Base-by-base conservation (phyloP, 2,329 filamentous ascomycete species). In the Paecilomyces sp. region DNA sequence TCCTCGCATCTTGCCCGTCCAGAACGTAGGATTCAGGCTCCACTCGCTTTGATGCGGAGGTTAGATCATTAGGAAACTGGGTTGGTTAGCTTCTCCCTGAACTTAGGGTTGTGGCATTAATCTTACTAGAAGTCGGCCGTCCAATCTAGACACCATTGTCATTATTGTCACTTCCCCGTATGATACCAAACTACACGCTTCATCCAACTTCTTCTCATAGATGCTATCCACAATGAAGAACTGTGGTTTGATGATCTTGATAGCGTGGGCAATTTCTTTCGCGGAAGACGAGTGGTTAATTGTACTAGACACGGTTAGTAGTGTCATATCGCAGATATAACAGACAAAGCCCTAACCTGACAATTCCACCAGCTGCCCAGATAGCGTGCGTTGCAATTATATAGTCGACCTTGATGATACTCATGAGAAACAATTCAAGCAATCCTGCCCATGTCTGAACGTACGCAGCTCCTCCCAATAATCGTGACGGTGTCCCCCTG, bases 311-410 rank as follows among this genome's bases (percentile, higher is more conserved):
- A 7, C 1, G 31, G 31, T 33, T 12, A 33, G 31, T 33, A 33
- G 31, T 7, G 31, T 8, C 7, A 12, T 7, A 33, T 8, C 12
- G 31, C 31, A 33, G 7, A 33, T 33, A 33, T 33, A 61, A 22
- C 22, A 22, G 22, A 22, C 22, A 22, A 22, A 22, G 22, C 22
- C 22, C 22, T 22, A 22, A 22, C 59, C 57, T 61, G n/a, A 65
- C 64, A 41, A 62, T 54, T 3, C 56, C 64, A 41, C 64, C 64
- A 8, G 60, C 63, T 18, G 57, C 58, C 64, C 64, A 64, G 13
- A 61, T 53, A 3, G 60, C 57, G 51, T 62, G 60, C 9, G 61
- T 55, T 1, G 58, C 57, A 3, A 64, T 24, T 22, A 64, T 61
- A 30, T 64, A 64, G 31, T 64, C 62, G 34, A 63, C 55, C 55